These are phyloP conservation scores for Podospora anserina DNA, from an alignment of 495 filamentous ascomycete genomes.

Conservation along the genomic window DNA sequence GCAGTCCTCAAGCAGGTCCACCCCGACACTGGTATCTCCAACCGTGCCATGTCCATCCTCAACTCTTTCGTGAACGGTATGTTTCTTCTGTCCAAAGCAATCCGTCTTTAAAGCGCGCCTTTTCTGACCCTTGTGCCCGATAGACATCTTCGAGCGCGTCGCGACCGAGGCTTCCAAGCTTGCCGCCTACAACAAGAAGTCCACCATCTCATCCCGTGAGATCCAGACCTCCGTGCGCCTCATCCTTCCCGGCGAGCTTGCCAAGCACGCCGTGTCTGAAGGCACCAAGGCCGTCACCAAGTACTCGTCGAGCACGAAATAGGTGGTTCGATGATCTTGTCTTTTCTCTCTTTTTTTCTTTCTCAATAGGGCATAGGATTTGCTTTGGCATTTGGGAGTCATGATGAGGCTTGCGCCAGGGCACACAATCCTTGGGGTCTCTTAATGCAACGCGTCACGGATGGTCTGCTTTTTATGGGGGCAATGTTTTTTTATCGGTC, in stretches of 20 bases:
- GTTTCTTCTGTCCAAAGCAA: slow-evolving; percentile 28
- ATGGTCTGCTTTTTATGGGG: slow-evolving; percentile 75
- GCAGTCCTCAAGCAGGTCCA: slow-evolving; percentile 99
- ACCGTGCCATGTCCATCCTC: slow-evolving; percentile 98
- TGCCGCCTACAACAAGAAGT: slow-evolving; percentile 99
- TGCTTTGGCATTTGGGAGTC: slow-evolving; percentile 56
- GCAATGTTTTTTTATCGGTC: slow-evolving; percentile 69
- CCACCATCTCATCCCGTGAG: slow-evolving; percentile 97
- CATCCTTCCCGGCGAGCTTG: slow-evolving; percentile 96
- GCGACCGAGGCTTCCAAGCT: slow-evolving; percentile 98
- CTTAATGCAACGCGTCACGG: slow-evolving; percentile 80
- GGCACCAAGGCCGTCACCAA: slow-evolving; percentile 99
- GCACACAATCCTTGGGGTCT: slow-evolving; percentile 63
- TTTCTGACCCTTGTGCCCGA: slow-evolving; percentile 30
- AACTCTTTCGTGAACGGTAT: slow-evolving; percentile 99
- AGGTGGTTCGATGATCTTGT: slow-evolving; percentile 47
- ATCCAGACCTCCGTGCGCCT: slow-evolving; percentile 99
- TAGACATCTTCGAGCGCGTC: slow-evolving; percentile 99
- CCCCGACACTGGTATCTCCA: slow-evolving; percentile 99
- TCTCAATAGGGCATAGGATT: slow-evolving; percentile 50
- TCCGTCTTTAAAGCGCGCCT: slow-evolving; percentile 13
- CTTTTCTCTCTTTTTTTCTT: slow-evolving; percentile 41
- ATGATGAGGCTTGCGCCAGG: slow-evolving; percentile 60
- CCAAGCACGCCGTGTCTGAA: slow-evolving; percentile 99
- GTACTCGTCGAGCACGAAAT: slow-evolving; percentile 99